Evolutionary conservation across 306 rosid species (phyloP), one percentile per base, ranked within the genome.

Genomic region (Prunus armeniaca): DNA sequence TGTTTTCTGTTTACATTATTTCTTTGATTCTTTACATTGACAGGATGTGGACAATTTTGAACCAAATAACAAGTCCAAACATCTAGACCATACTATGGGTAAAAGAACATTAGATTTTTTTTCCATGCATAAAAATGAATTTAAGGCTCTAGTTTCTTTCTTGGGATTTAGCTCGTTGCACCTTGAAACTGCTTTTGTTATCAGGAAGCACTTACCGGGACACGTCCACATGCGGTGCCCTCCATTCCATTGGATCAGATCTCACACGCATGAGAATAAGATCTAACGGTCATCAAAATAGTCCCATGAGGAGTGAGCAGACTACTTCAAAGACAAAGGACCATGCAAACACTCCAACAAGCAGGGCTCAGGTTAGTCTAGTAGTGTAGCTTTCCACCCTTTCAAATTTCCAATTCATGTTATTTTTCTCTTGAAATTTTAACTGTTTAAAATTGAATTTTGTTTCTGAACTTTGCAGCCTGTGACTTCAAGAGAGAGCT

Each of bases 181-280:
- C n/a, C 75, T 65, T 47, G 9, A 24, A 64, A 50, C 52, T 80
- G 72, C 76, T 76, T 65, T 75, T 25, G 43, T 56, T 79, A 77
- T 52, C 91, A 89, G 98, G 80, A 46, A 89, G 78, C 76, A 86
- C 84, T 78, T 24, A 67, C 55, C 78, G 71, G 51, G 97, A 88
- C 75, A 79, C 71, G 76, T 95, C 99, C 71, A 95, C 97, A 17
- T 91, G 92, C 49, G 99, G 97, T 25, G 85, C 79, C 77, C 93
- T 95, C 74, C 97, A 83, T 67, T 95, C 97, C 46, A 88, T 95
- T 20, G 97, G 97, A 78, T 95, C 97, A 56, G 99, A 95, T 78
- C 88, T 91, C 72, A 95, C 99, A n/a, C 86, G 99, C 73, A 90
- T 92, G 99, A 86, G 68, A 82, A 85, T 95, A 75, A 78, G 83